Conservation (phyloP, 495 filamentous ascomycete species). For the Beverwykella pulmonaria region DNA sequence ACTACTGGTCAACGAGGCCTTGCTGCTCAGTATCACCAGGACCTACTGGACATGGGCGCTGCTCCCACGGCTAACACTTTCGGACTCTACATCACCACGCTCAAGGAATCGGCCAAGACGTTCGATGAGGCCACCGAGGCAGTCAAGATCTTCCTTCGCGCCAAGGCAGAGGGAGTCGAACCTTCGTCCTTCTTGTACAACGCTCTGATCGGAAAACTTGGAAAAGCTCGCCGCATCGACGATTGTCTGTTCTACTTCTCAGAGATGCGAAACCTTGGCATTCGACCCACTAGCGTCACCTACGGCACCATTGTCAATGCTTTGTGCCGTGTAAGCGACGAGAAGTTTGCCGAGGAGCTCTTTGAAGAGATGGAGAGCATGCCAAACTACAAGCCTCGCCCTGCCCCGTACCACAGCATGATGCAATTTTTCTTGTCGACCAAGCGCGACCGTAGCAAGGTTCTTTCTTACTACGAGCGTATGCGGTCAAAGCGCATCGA, state of each 20-base stretch:
- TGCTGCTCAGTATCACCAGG: slow-evolving; percentile 85
- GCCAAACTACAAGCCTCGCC: slow-evolving; percentile 97
- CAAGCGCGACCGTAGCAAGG: slow-evolving; percentile 91
- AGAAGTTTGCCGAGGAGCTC: slow-evolving; percentile 95
- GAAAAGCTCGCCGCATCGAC: slow-evolving; percentile 95
- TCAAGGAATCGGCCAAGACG: slow-evolving; percentile 94
- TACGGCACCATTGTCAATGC: slow-evolving; percentile 99
- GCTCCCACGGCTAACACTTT: slow-evolving; percentile 97
- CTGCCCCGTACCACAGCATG: slow-evolving; percentile 96
- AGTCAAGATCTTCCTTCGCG: slow-evolving; percentile 93
- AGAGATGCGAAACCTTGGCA: slow-evolving; percentile 90
- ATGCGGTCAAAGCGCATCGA: slow-evolving; percentile 86
- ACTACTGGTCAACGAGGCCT: slow-evolving; percentile 75
- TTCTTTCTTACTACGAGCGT: slow-evolving; percentile 92
- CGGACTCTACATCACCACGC: slow-evolving; percentile 94
- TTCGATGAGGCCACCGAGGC: slow-evolving; percentile 97
- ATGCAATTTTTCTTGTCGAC: slow-evolving; percentile 99
- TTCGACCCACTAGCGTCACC: slow-evolving; percentile 94
- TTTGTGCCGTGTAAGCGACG: slow-evolving; percentile 93
- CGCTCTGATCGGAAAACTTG: slow-evolving; percentile 95
- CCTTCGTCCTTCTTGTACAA: slow-evolving; percentile 98
- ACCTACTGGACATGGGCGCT: slow-evolving; percentile 82
- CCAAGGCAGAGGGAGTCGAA: slow-evolving; percentile 90
- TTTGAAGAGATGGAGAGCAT: slow-evolving; percentile 99
- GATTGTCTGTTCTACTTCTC: slow-evolving; percentile 97